Conservation (phyloP, 2,329 filamentous ascomycete species). For the Diaporthe australafricana region DNA sequence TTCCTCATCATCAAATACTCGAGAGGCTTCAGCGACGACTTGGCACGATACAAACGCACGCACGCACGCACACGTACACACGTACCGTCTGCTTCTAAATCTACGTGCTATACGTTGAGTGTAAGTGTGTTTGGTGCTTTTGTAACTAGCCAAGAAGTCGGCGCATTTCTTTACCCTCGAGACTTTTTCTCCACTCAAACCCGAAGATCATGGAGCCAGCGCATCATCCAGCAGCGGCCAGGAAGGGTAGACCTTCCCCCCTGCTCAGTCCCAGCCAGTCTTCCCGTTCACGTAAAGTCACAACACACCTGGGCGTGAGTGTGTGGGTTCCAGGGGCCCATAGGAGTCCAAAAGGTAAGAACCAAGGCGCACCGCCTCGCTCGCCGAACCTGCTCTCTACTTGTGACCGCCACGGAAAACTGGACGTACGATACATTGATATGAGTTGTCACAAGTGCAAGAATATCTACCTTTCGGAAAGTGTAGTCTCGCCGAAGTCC, state of each 20-base stretch:
- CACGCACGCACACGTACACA: background rate
- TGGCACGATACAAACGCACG: background rate
- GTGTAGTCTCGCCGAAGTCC: constrained; percentile 15
- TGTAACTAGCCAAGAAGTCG: background rate
- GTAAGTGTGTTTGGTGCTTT: constrained; percentile 16
- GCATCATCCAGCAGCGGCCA: no score
- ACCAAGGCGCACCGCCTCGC: background rate
- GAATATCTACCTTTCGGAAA: constrained; percentile 1
- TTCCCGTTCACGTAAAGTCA: background rate
- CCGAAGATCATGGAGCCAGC: no score
- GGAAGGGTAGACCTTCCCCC: background rate
- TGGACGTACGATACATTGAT: background rate
- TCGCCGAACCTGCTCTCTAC: background rate
- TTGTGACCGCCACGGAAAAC: constrained; percentile 11
- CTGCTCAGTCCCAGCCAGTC: background rate
- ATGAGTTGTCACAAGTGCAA: constrained; percentile 4
- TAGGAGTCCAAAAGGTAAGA: background rate
- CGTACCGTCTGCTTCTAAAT: background rate
- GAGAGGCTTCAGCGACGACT: background rate
- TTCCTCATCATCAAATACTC: background rate
- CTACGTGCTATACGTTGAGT: background rate
- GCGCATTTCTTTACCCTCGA: background rate
- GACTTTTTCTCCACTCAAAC: no score
- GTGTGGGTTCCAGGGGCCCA: constrained; percentile 23
- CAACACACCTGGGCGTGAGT: constrained; percentile 1